Percentiles rank a stretch among this genome's conserved stretches.
Evolutionary conservation across 768 basidiomycete genomes (phyloP).

Genomic region (Gautieria morchelliformis): DNA sequence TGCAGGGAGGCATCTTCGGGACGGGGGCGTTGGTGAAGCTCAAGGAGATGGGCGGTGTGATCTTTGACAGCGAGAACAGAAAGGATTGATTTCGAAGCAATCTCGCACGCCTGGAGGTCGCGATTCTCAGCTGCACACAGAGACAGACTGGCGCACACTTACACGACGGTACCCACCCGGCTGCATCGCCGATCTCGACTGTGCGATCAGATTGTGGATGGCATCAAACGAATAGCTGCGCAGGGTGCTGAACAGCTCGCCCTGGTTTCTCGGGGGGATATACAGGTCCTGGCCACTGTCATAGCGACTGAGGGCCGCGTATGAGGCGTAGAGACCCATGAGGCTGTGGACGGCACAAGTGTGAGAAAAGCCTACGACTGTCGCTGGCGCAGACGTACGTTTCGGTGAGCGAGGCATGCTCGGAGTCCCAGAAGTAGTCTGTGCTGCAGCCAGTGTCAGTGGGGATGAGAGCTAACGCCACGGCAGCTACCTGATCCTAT

Average conservation of each 20-base stretch:
- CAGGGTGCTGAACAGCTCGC: slow-evolving; percentile 62
- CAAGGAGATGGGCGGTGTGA: slow-evolving; percentile 56
- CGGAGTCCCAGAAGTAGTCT: slow-evolving; percentile 47
- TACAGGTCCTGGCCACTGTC: slow-evolving; percentile 63
- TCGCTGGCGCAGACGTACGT: slow-evolving; percentile 18
- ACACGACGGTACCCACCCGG: slow-evolving; percentile 49
- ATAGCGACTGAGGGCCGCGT: slow-evolving; percentile 68
- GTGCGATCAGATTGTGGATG: slow-evolving; percentile 72
- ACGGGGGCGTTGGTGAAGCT: slow-evolving; percentile 35
- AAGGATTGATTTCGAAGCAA: slow-evolving; percentile 61
- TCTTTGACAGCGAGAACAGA: slow-evolving; percentile 61
- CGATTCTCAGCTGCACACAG: slow-evolving; percentile 27
- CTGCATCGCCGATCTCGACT: slow-evolving; percentile 53
- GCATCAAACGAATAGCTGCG: slow-evolving; percentile 69
- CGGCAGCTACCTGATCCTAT: slow-evolving; percentile 48
- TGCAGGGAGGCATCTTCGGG: background rate
- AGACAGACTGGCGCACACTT: slow-evolving; percentile 15
- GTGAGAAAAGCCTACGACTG: background rate
- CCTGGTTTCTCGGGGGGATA: slow-evolving; percentile 52
- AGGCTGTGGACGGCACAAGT: slow-evolving; percentile 20
- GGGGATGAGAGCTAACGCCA: background rate
- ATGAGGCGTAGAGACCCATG: slow-evolving; percentile 71
- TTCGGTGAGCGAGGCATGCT: slow-evolving; percentile 62
- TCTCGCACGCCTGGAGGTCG: slow-evolving; percentile 47
- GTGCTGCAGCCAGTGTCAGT: slow-evolving; percentile 5